Evolutionary conservation across 805 yeast genomes (phyloP).

Genomic region (Danielia reshetovae): DNA sequence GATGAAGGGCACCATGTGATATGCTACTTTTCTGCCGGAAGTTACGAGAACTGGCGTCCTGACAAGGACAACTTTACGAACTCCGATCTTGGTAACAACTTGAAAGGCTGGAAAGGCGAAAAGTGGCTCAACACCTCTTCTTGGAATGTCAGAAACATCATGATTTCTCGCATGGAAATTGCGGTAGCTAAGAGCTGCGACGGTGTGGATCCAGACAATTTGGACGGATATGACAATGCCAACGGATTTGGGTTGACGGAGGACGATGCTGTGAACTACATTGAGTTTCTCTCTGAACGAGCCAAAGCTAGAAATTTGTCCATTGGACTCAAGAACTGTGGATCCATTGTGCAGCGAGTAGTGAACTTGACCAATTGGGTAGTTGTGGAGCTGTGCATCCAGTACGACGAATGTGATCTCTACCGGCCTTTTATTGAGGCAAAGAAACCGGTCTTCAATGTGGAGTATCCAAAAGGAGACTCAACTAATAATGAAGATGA

Average conservation of each 20-base stretch:
- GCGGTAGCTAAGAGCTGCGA: slow-evolving; percentile 22
- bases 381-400: slow-evolving; percentile 26
- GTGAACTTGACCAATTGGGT: slow-evolving; percentile 18
- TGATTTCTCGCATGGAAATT: slow-evolving; percentile 16
- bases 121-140: slow-evolving; percentile 23
- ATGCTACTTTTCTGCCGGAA: slow-evolving; percentile 29
- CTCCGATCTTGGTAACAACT: slow-evolving; percentile 18
- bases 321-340: slow-evolving; percentile 24
- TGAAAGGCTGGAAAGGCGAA: slow-evolving; percentile 28
- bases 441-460: slow-evolving; percentile 21
- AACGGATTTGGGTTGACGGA: slow-evolving; percentile 23
- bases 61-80: slow-evolving; percentile 17
- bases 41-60: slow-evolving; percentile 25
- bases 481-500: not conserved
- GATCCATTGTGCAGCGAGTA: slow-evolving; percentile 17
- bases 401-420: slow-evolving; percentile 20
- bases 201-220: slow-evolving; percentile 27
- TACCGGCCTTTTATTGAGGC: slow-evolving; percentile 13
- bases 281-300: slow-evolving; percentile 17
- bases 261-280: slow-evolving; percentile 18
- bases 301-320: slow-evolving; percentile 13
- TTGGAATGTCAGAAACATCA: slow-evolving; percentile 15
- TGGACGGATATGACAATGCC: slow-evolving; percentile 25
- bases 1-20: slow-evolving; percentile 18
- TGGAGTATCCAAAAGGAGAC: slow-evolving; percentile 24